A percentile compares a stretch with the other conserved stretches of the same genome.
phyloP scores from a whole-genome alignment of 2,329 filamentous ascomycete genomes.

The Elsinoe ampelina region DNA sequence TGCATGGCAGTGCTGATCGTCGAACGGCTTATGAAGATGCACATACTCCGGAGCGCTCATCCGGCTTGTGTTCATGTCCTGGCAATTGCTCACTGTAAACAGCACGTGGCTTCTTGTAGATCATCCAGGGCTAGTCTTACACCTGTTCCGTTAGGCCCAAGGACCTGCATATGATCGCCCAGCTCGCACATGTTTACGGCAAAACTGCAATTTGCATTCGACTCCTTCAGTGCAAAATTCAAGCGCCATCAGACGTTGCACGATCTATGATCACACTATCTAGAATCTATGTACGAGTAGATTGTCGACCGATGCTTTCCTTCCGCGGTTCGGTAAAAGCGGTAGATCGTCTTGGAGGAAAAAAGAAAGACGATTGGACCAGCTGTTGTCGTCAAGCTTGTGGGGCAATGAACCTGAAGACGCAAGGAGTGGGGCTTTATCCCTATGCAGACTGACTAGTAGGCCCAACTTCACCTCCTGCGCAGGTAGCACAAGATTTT shows the following conservation, averaged over 20 bases:
- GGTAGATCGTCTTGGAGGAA: constrained; percentile 1
- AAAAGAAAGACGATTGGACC: constrained; percentile 2
- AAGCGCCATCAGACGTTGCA: not conserved
- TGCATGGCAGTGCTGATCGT: not conserved
- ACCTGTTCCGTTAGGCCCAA: not conserved
- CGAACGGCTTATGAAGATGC: not conserved
- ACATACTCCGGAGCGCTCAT: not conserved
- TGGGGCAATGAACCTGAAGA: not conserved
- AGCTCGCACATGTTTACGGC: not conserved
- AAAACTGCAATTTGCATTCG: constrained; percentile 2
- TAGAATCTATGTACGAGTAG: not conserved
- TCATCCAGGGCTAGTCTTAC: not conserved
- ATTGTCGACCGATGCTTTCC: not conserved
- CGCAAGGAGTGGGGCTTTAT: not conserved
- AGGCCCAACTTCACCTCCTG: not conserved
- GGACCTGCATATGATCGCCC: constrained; percentile 7
- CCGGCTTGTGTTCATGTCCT: not conserved
- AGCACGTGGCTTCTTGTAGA: constrained; percentile 3
- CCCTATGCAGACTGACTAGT: not conserved
- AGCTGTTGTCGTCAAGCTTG: not conserved
- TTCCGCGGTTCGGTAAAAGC: constrained; percentile 7
- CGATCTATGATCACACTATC: not conserved
- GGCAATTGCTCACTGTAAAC: not conserved
- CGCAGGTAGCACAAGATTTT: not conserved
- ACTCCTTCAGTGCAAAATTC: not conserved